Conservation (phyloP, 495 filamentous ascomycete genomes). For the Cenococcum geophilum region DNA sequence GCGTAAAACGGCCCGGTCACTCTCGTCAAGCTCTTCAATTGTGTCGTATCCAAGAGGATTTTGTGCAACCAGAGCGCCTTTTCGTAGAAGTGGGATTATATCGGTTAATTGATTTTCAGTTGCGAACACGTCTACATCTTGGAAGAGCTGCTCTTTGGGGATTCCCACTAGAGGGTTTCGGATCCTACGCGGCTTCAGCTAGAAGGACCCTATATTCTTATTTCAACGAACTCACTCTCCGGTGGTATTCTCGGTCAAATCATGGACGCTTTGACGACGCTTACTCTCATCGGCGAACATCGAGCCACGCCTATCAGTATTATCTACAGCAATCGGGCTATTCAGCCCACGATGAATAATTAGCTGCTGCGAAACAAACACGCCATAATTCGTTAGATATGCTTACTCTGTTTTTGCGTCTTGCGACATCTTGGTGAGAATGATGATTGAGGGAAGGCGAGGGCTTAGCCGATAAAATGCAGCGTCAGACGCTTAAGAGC, state of each 20-base stretch:
- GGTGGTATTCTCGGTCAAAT: background rate
- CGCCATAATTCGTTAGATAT: background rate
- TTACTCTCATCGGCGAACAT: background rate
- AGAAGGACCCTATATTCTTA: background rate
- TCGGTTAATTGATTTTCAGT: conserved; percentile 41
- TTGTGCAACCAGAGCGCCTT: conserved; percentile 54
- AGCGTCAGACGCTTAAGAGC: too few species aligned
- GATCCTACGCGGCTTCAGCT: conserved; percentile 41
- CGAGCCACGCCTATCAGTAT: background rate
- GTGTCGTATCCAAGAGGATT: conserved; percentile 51
- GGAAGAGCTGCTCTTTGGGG: conserved; percentile 46
- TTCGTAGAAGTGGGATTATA: conserved; percentile 42
- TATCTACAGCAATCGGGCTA: background rate
- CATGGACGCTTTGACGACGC: background rate
- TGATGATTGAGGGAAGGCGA: background rate
- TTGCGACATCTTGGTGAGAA: background rate
- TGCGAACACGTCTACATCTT: conserved; percentile 53
- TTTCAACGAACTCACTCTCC: background rate
- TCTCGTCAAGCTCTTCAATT: conserved; percentile 51
- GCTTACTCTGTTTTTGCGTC: background rate
- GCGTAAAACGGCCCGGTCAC: conserved; percentile 48
- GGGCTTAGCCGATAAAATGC: too few species aligned
- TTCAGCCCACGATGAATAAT: background rate
- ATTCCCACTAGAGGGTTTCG: conserved; percentile 58
- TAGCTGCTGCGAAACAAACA: background rate